phyloP scores from a whole-genome alignment of 139 green algal genomes.

The Diplosphaera chodatii region DNA sequence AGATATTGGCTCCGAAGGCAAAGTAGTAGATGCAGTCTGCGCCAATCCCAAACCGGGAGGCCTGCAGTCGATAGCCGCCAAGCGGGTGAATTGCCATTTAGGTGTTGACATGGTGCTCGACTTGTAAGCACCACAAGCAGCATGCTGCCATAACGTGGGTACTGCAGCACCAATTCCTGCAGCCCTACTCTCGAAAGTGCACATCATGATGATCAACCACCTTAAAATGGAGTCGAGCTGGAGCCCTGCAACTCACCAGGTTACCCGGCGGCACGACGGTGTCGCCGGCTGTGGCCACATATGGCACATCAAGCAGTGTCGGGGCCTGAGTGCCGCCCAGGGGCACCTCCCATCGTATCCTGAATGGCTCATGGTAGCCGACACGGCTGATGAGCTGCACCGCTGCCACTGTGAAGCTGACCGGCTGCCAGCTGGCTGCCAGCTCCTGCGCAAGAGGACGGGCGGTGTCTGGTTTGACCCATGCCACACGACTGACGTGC shows the following conservation, averaged over 20 bases:
- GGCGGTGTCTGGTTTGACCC: no score
- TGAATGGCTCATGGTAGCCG: constrained; percentile 45
- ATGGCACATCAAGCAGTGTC: constrained; percentile 17
- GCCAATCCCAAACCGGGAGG: background rate
- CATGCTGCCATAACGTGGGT: no score
- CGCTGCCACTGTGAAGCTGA: constrained; percentile 14
- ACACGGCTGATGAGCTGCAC: constrained; percentile 21
- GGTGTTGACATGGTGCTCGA: no score
- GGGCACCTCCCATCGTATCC: constrained; percentile 32
- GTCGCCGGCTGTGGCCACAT: constrained; percentile 21
- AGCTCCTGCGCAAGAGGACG: background rate
- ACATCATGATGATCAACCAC: no score
- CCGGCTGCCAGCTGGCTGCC: background rate
- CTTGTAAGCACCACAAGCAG: background rate
- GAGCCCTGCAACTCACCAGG: background rate
- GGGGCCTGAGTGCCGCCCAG: constrained; percentile 22
- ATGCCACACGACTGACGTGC: no score
- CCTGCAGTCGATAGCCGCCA: background rate
- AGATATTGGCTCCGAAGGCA: constrained; percentile 57
- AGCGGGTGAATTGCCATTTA: background rate
- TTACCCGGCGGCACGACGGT: background rate
- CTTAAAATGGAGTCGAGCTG: no score
- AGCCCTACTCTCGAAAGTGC: background rate
- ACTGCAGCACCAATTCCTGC: no score
- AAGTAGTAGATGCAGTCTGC: constrained; percentile 45